phyloP scores from a whole-genome alignment of 1,284 basidiomycete species.

The Malassezia arunalokei region DNA sequence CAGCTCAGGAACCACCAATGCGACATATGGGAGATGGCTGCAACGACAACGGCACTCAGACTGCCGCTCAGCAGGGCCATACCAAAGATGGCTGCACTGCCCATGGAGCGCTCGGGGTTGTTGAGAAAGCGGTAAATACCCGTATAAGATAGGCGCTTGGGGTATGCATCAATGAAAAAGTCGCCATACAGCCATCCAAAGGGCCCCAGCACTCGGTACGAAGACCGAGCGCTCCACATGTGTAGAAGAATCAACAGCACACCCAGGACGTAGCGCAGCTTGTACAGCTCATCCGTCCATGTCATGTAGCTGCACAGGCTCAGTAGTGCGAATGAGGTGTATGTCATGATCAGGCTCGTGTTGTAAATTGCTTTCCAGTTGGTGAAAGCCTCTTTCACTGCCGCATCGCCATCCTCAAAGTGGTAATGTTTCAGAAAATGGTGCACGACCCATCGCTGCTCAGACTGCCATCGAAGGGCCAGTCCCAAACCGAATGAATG shows the following conservation, averaged over 20 bases:
- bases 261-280: constrained; percentile 59
- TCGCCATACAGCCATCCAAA: constrained; percentile 51
- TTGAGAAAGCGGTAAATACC: constrained; percentile 88
- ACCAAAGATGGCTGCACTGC: constrained; percentile 87
- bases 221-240: constrained; percentile 77
- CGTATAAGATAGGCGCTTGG: constrained; percentile 79
- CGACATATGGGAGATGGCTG: constrained; percentile 63
- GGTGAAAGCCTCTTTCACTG: constrained; percentile 71
- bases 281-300: constrained; percentile 59
- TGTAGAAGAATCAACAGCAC: constrained; percentile 68
- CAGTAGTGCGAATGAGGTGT: constrained; percentile 48
- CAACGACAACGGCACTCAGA: constrained; percentile 71
- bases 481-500: constrained; percentile 79
- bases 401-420: constrained; percentile 27
- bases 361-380: constrained; percentile 95
- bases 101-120: constrained; percentile 80
- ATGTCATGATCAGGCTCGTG: constrained; percentile 83
- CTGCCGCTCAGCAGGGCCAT: constrained; percentile 78
- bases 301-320: constrained; percentile 35
- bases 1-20: constrained; percentile 47
- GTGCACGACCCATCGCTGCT: constrained; percentile 75
- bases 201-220: constrained; percentile 75
- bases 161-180: constrained; percentile 86
- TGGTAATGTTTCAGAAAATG: constrained; percentile 73
- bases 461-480: constrained; percentile 69